These are phyloP conservation scores for Oxyria digyna DNA, from an alignment of 148 eudicot genomes.

Conservation along the genomic window DNA sequence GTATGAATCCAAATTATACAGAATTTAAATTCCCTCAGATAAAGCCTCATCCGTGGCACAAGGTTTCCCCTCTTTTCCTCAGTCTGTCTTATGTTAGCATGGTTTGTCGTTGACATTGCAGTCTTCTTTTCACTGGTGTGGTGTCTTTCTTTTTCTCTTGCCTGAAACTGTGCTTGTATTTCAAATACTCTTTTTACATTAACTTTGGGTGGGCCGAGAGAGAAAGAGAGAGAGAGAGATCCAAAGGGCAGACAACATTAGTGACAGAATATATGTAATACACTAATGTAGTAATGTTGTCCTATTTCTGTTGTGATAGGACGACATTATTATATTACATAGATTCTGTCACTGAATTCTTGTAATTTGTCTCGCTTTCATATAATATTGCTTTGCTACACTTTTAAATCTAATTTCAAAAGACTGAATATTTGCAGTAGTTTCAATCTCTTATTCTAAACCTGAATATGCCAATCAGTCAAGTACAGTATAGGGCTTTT, in stretches of 20 bases:
- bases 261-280: not conserved
- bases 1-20: constrained; percentile 97
- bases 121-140: not conserved
- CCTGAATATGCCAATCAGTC: not conserved
- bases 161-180: not conserved
- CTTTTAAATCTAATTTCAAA: too few relatives aligned
- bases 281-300: not conserved
- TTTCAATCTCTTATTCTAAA: not conserved
- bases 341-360: not conserved
- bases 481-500: not conserved
- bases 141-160: not conserved
- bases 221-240: not conserved
- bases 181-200: not conserved
- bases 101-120: not conserved
- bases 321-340: not conserved
- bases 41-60: constrained; percentile 99
- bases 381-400: not conserved
- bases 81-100: not conserved
- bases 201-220: not conserved
- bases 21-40: constrained; percentile 97
- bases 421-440: not conserved
- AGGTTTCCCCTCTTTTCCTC: constrained; percentile 25
- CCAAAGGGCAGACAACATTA: too few relatives aligned
- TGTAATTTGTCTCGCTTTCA: not conserved
- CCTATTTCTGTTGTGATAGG: too few relatives aligned